Evolutionary conservation across 108 stramenopile genomes (phyloP), one percentile per base, ranked within the genome.

Genomic region (Chaetoceros tenuissimus): DNA sequence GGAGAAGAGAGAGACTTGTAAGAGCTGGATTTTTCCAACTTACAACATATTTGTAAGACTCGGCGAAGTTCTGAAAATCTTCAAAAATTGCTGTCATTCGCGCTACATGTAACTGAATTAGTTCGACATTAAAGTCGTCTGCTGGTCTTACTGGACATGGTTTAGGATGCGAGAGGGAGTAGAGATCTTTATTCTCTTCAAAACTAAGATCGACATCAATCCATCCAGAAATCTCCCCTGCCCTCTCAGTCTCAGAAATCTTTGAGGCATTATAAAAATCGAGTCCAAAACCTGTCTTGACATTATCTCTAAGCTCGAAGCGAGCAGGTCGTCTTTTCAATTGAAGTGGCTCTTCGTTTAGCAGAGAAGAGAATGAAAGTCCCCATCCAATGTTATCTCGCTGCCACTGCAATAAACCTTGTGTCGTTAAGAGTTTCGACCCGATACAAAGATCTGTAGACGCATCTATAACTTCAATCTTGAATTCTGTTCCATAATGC

Each of bases 401-500:
- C 63, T 92, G 85, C 63, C 56, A 55, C 67, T 92, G 91, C 29
- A 92, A 58, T 2, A 92, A 55, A 29, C 72, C 75, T 30, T 88
- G 85, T 1, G 85, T 75, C 24, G 87, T 72, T 28, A 92, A 45
- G 0, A 92, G 50, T 25, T 68, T 62, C 13, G 74, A 69, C 44
- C 85, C 91, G 18, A 89, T 72, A 19, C 78, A 55, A 51, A 59
- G 69, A 51, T 92, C 85, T 2, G 85, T 85, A 46, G 65, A 59
- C 0, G 82, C 82, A 59, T 92, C 87, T 16, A 92, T 72, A 10
- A 88, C 73, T 34, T 92, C 91, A 10, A 92, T 55, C 34, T 78
- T 65, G 46, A 84, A 88, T 57, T 86, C 79, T 52, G 72, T 77
- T 17, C 85, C 87, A 63, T 92, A 89, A 50, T 87, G 85, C 19